A percentile compares a stretch with the other conserved stretches of the same genome.
phyloP scores from a whole-genome alignment of 805 yeast genomes.

The Zygosaccharomyces kombuchaensis region DNA sequence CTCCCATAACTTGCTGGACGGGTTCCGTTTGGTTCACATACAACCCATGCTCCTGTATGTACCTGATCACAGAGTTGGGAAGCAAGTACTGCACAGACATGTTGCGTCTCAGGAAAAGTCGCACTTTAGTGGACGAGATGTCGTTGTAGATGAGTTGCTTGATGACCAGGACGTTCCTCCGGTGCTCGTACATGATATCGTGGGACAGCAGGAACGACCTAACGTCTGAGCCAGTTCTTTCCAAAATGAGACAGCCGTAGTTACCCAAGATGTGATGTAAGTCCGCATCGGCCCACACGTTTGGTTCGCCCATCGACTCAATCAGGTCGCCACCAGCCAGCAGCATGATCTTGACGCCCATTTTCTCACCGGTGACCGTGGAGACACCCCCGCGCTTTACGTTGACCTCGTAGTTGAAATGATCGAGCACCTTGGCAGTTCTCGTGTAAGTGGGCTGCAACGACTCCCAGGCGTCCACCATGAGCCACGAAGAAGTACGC shows the following conservation, averaged over 20 bases:
- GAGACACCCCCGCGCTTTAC: constrained; percentile 81
- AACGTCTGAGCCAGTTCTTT: constrained; percentile 94
- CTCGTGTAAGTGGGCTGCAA: constrained; percentile 86
- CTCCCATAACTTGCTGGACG: constrained; percentile 75
- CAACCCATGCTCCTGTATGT: constrained; percentile 86
- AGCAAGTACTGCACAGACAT: constrained; percentile 94
- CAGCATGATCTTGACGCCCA: constrained; percentile 92
- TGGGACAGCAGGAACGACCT: constrained; percentile 86
- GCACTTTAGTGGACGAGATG: constrained; percentile 89
- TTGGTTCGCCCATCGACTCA: constrained; percentile 99
- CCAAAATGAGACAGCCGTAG: constrained; percentile 94
- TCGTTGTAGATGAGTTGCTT: constrained; percentile 96
- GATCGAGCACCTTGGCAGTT: constrained; percentile 93
- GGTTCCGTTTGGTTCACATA: constrained; percentile 88
- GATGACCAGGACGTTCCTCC: constrained; percentile 88
- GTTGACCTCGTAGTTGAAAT: constrained; percentile 92
- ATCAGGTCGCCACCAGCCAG: constrained; percentile 97
- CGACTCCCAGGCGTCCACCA: constrained; percentile 99
- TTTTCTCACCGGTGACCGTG: constrained; percentile 52
- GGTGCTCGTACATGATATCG: constrained; percentile 95
- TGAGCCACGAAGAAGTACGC: constrained; percentile 91
- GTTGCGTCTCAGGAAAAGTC: constrained; percentile 86
- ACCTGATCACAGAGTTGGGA: constrained; percentile 91
- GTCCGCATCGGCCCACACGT: constrained; percentile 97
- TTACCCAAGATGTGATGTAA: constrained; percentile 91